Base-by-base conservation (phyloP, 495 filamentous ascomycete species). In the Articulospora tetracladia region DNA sequence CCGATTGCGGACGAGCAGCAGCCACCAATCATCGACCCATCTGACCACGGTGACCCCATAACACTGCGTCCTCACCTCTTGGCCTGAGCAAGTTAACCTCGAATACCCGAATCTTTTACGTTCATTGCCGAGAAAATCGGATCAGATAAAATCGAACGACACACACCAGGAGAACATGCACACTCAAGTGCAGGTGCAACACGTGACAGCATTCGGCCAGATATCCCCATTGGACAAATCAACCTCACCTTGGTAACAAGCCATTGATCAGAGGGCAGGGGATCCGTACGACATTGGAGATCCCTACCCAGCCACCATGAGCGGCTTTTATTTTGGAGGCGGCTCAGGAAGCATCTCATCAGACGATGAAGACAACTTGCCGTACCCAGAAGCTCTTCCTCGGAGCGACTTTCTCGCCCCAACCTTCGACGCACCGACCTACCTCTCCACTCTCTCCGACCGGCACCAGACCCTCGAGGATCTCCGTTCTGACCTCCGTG, bases 391-490 rank as follows among this genome's bases (percentile, higher is more conserved):
- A 36, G 89, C 91, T 2, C 82, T 97, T 48, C 81, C 89, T 13
- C 89, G 93, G 23, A 72, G 77, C 34, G 88, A 89, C 58, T 97
- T 96, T 73, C 84, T 96, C 3, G 73, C 84, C 17, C 81, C 87
- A 1, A 73, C 85, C 62, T 99, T 99, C 75, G 83, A 88, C 62
- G 89, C 95, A 19, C 82, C 87, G 6, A 74, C 76, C 0, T 99
- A 95, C 75, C 86, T 99, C 36, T 90, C 90, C 6, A 86, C 87
- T 3, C 78, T 97, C 0, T 86, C 80, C 28, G 87, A 92, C 68
- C 87, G 94, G 0, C 93, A 97, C 69, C 94, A 98, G 70, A 97
- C 91, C 1, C 89, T 99, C 50, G 93, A 96, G 71, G 95, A 99
- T 71, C 79, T 99, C 19, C 89, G 93, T 17, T 72, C 85, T 26